These are phyloP conservation scores for Ceriops zippeliana DNA, from an alignment of 345 rosid species.

Conservation along the genomic window DNA sequence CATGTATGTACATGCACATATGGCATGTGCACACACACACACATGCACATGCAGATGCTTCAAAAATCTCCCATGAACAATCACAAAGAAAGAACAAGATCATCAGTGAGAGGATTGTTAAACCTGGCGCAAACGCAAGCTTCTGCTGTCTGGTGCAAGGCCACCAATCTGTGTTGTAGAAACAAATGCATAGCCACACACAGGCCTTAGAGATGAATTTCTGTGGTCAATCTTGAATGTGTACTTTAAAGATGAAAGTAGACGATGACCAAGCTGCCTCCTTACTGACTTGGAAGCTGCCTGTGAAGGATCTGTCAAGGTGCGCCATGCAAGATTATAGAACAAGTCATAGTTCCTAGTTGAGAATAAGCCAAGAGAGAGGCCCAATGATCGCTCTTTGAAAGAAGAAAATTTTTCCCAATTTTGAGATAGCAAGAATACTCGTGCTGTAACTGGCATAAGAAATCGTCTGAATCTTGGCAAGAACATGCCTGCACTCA, in stretches of 20 bases:
- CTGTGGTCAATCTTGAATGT: conserved; percentile 69
- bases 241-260: conserved; percentile 76
- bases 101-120: conserved; percentile 1
- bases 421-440: conserved; percentile 75
- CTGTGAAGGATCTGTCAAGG: conserved; percentile 71
- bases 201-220: conserved; percentile 76
- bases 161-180: conserved; percentile 80
- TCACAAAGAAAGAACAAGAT: background rate
- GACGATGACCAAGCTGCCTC: conserved; percentile 86
- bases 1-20: too few species aligned
- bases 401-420: conserved; percentile 79
- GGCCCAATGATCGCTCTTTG: conserved; percentile 74
- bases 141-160: conserved; percentile 80
- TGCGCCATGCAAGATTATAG: conserved; percentile 74
- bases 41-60: too few species aligned
- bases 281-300: conserved; percentile 55
- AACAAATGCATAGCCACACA: conserved; percentile 73
- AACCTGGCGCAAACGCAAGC: conserved; percentile 90
- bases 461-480: conserved; percentile 63
- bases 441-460: conserved; percentile 66
- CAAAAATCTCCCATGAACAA: background rate
- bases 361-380: conserved; percentile 77
- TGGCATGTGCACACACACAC: too few species aligned
- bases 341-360: conserved; percentile 64
- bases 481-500: conserved; percentile 67